Evolutionary conservation across 768 basidiomycete species (phyloP), one percentile per base, ranked within the genome.

Genomic region (Brasilioporus rufonigricans): DNA sequence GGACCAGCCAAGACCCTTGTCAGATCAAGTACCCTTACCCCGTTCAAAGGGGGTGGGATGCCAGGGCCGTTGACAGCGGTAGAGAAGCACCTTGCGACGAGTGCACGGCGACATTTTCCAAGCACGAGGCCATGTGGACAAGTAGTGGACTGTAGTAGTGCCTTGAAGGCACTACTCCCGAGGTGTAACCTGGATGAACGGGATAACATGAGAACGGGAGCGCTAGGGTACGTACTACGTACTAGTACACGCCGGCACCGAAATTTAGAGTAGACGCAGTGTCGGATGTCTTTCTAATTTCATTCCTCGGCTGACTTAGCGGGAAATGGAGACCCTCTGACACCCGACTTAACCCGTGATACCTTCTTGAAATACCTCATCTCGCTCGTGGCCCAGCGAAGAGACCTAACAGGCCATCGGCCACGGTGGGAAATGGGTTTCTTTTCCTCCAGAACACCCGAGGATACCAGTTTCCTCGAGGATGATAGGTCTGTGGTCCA

Each of bases 1-100:
- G 93, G 93, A 0, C 92, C 93, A n/a, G 93, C 93, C 46, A 98
- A 75, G 1, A 97, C 89, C 27, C 95, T 81, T 14, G 93, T 93
- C 52, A 97, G 73, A 71, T 98, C 95, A 23, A 98, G 76, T n/a
- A 97, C 80, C 63, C 80, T 84, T 60, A 95, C 75, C 16, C 91
- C 93, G 57, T 80, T 77, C 56, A 98, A 73, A 3, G 94, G 94
- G 0, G 90, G 90, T 1, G 83, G 77, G 24, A 91, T 91, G 46
- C 85, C 88, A 50, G n/a, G 16, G 24, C 52, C 39, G 29, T 50
- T 38, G 52, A 54, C 50, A 29, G 53, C 39, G 40, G 47, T 24
- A 38, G 68, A 70, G 13, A 58, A 48, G 18, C 36, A 6, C 29
- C 44, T 45, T 23, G 44, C 8, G 16, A 18, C n/a, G 38, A 39